phyloP scores from a whole-genome alignment of 2,329 filamentous ascomycete species.

The Nigrospora osmanthi region DNA sequence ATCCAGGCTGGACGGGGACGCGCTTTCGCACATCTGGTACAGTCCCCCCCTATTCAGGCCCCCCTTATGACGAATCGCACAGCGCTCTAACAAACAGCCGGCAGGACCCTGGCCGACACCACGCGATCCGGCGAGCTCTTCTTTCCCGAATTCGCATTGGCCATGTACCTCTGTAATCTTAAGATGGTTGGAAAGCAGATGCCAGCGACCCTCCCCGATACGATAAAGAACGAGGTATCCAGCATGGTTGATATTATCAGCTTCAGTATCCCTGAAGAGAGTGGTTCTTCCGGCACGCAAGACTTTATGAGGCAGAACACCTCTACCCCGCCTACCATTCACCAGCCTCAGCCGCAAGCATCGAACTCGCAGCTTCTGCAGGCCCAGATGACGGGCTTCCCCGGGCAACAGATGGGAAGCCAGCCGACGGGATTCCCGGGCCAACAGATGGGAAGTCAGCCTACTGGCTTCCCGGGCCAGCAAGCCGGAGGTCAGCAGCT shows the following conservation, averaged over 20 bases:
- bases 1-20: conserved; percentile 80
- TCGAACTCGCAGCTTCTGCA: conserved; percentile 62
- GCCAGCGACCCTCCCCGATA: conserved; percentile 69
- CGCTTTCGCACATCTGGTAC: conserved; percentile 88
- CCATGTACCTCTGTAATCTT: conserved; percentile 97
- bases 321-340: conserved; percentile 44
- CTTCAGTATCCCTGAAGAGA: conserved; percentile 79
- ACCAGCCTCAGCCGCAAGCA: conserved; percentile 66
- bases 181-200: conserved; percentile 81
- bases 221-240: conserved; percentile 90
- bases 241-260: conserved; percentile 99
- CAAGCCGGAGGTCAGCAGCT: conserved; percentile 30
- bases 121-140: conserved; percentile 93
- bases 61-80: neutral
- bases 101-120: conserved; percentile 84
- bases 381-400: conserved; percentile 63
- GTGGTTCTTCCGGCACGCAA: conserved; percentile 55
- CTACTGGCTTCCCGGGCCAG: conserved; percentile 56
- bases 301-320: conserved; percentile 55
- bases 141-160: conserved; percentile 94
- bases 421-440: conserved; percentile 48
- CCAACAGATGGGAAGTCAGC: conserved; percentile 39
- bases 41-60: conserved; percentile 12
- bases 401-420: conserved; percentile 37
- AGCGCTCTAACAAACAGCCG: conserved; percentile 10